Conservation (phyloP, 2,329 filamentous ascomycete genomes). For the Elsinoe fawcettii region DNA sequence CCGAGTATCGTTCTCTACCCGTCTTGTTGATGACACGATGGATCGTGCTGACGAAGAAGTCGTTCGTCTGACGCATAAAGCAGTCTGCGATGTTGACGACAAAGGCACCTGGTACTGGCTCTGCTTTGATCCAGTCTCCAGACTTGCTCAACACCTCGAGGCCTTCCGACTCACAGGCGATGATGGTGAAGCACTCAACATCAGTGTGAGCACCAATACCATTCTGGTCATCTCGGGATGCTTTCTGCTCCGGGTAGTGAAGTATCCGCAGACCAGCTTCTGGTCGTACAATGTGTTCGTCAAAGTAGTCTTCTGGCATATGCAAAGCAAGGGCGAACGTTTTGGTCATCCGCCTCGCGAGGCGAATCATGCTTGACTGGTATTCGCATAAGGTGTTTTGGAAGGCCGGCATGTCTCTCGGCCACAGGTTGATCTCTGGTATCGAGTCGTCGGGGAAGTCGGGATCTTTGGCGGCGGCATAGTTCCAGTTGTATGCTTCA, state of each 20-base stretch:
- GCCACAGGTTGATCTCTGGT: constrained; percentile 27
- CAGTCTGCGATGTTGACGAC: constrained; percentile 46
- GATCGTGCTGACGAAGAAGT: constrained; percentile 46
- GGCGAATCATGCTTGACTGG: constrained; percentile 30
- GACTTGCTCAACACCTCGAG: constrained; percentile 37
- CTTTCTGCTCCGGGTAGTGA: constrained; percentile 35
- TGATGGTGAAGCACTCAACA: constrained; percentile 42
- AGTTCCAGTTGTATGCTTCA: constrained; percentile 25
- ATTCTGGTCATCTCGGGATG: constrained; percentile 28
- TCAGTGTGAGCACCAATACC: constrained; percentile 36
- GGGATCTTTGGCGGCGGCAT: constrained; percentile 20
- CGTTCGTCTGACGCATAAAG: constrained; percentile 45
- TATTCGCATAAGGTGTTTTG: constrained; percentile 29
- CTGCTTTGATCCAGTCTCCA: constrained; percentile 36
- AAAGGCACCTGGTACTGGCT: constrained; percentile 38
- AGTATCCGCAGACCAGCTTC: constrained; percentile 33
- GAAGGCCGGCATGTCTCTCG: constrained; percentile 30
- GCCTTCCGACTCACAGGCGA: constrained; percentile 37
- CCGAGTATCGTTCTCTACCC: constrained; percentile 45
- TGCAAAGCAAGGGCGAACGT: constrained; percentile 37
- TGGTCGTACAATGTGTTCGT: constrained; percentile 29
- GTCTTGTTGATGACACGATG: constrained; percentile 51
- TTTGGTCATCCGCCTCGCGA: constrained; percentile 34
- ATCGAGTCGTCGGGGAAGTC: constrained; percentile 18
- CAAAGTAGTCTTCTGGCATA: constrained; percentile 36